Evolutionary conservation across 164 flowering plant species (phyloP).

Genomic region (Saururus chinensis): DNA sequence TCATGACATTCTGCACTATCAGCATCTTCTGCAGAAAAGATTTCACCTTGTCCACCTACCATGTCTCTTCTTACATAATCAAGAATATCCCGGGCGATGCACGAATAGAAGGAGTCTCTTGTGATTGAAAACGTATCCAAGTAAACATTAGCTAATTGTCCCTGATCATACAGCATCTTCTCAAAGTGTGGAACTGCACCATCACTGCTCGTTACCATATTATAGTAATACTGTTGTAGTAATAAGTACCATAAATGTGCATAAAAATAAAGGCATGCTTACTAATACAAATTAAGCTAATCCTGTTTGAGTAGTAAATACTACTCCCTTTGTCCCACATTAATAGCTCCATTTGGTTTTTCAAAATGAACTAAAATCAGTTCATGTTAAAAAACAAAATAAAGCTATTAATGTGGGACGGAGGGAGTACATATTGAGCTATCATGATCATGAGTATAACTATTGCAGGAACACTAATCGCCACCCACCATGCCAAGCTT

Average conservation of each 20-base stretch:
- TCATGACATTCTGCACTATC: slow-evolving; percentile 85
- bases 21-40: slow-evolving; percentile 97
- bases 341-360: too few species aligned
- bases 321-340: too few species aligned
- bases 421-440: too few species aligned
- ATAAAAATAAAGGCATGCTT: background rate
- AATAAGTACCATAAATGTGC: background rate
- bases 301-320: too few species aligned
- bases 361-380: too few species aligned
- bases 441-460: too few species aligned
- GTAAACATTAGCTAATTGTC: slow-evolving; percentile 74
- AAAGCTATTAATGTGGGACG: too few species aligned
- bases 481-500: slow-evolving; percentile 87
- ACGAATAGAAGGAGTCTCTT: slow-evolving; percentile 51
- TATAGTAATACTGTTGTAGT: background rate
- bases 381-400: too few species aligned
- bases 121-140: slow-evolving; percentile 67
- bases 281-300: background rate
- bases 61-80: slow-evolving; percentile 88
- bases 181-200: slow-evolving; percentile 97
- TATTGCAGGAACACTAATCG: too few species aligned
- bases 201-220: background rate
- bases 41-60: slow-evolving; percentile 76
- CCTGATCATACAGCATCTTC: slow-evolving; percentile 97
- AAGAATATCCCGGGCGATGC: slow-evolving; percentile 60